Percentiles rank a stretch among this genome's conserved stretches.
These are phyloP conservation scores for Arthroderma uncinatum DNA, from an alignment of 2,329 filamentous ascomycete genomes.

Conservation along the genomic window DNA sequence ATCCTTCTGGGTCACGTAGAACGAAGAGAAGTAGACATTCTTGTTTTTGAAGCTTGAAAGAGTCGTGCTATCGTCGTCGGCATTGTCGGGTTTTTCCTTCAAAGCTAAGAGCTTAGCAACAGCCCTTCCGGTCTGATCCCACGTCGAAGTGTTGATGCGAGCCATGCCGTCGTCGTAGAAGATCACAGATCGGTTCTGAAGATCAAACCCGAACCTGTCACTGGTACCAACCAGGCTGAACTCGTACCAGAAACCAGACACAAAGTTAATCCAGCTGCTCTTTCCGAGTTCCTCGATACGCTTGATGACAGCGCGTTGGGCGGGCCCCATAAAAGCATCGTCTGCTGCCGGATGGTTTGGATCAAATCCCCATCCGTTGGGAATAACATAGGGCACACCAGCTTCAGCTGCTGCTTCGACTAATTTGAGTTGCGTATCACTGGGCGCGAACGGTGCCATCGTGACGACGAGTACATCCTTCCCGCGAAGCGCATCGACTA, in stretches of 20 bases:
- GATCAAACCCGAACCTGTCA: conserved; percentile 40
- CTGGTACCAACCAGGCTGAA: conserved; percentile 34
- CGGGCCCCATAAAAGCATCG: conserved; percentile 27
- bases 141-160: conserved; percentile 49
- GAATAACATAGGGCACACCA: conserved; percentile 45
- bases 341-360: conserved; percentile 15
- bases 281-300: conserved; percentile 34
- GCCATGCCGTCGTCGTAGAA: conserved; percentile 49
- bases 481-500: conserved; percentile 42
- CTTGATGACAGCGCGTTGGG: conserved; percentile 21
- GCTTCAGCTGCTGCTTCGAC: conserved; percentile 46
- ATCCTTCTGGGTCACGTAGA: conserved; percentile 50
- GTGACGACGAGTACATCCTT: conserved; percentile 51
- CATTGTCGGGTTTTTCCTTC: conserved; percentile 31
- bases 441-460: conserved; percentile 35
- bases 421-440: conserved; percentile 39
- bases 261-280: conserved; percentile 32
- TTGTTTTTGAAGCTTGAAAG: conserved; percentile 41
- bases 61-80: conserved; percentile 26
- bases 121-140: conserved; percentile 45
- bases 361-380: conserved; percentile 37
- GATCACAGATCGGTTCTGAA: conserved; percentile 33
- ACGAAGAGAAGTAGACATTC: conserved; percentile 44
- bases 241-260: conserved; percentile 45
- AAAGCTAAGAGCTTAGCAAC: conserved; percentile 44